Percentiles rank a stretch among this genome's conserved stretches.
phyloP scores from a whole-genome alignment of 495 filamentous ascomycete species.

The Neurospora sp. region DNA sequence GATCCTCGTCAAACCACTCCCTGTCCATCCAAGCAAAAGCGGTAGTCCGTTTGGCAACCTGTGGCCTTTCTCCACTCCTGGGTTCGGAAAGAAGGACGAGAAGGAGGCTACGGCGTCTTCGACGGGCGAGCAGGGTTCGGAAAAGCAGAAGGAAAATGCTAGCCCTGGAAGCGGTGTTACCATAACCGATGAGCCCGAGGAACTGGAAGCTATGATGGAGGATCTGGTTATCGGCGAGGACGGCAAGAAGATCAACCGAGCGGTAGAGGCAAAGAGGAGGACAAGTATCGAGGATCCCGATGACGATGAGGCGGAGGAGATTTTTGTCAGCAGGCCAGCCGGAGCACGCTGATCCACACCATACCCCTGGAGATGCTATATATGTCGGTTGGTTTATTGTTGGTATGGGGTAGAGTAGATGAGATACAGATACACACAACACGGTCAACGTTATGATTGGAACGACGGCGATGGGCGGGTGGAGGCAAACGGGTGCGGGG shows the following conservation, averaged over 20 bases:
- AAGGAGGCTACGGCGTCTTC: constrained; percentile 8
- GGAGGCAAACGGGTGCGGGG: neutral
- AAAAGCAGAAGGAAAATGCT: constrained; percentile 8
- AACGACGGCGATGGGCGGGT: neutral
- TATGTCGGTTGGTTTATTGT: neutral
- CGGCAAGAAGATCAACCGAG: constrained; percentile 35
- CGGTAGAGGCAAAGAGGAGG: constrained; percentile 41
- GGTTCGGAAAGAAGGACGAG: constrained; percentile 23
- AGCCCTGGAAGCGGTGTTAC: constrained; percentile 17
- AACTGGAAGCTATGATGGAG: constrained; percentile 17
- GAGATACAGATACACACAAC: neutral
- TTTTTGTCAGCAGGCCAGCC: constrained; percentile 6
- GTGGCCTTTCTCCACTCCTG: constrained; percentile 33
- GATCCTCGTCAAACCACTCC: constrained; percentile 34
- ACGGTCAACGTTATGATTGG: neutral
- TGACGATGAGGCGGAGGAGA: constrained; percentile 33
- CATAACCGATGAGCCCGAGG: constrained; percentile 21
- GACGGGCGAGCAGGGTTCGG: neutral
- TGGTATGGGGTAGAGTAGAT: neutral
- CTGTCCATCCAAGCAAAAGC: constrained; percentile 32
- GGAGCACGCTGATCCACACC: neutral
- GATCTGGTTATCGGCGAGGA: constrained; percentile 25
- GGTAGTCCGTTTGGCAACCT: constrained; percentile 34
- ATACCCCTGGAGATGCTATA: neutral
- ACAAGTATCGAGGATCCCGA: constrained; percentile 50